Conservation (phyloP, 225 moss, liverwort and hornwort genomes). For the Bryoerythrophyllum caledonicum region DNA sequence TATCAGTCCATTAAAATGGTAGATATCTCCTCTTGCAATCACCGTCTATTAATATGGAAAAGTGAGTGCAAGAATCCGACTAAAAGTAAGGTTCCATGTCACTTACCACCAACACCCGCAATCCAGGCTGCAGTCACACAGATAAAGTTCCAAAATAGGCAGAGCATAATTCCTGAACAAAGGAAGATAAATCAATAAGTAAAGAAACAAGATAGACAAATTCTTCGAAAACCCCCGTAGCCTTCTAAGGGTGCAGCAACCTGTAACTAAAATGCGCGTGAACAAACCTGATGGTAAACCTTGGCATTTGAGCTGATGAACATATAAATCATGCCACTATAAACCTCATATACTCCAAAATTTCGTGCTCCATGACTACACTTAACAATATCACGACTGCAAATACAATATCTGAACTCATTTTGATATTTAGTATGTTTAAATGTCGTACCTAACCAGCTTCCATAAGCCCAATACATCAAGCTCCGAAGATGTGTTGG, state of each 20-base stretch:
- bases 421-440: background rate
- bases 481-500: constrained; percentile 79
- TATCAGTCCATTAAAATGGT: constrained; percentile 8
- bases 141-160: constrained; percentile 84
- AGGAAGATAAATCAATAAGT: constrained; percentile 9
- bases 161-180: constrained; percentile 71
- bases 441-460: constrained; percentile 77
- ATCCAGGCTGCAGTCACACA: constrained; percentile 85
- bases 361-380: too few relatives aligned
- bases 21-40: background rate
- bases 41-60: background rate
- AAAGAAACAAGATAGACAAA: background rate
- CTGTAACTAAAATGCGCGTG: background rate
- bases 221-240: background rate
- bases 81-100: constrained; percentile 12
- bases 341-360: background rate
- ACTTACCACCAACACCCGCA: constrained; percentile 65
- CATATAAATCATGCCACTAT: background rate
- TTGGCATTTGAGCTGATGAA: background rate
- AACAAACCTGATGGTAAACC: background rate
- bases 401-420: background rate
- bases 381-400: background rate
- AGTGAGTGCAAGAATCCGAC: constrained; percentile 14
- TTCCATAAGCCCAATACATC: constrained; percentile 78
- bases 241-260: background rate